phyloP scores from a whole-genome alignment of 1,284 basidiomycete species.

The Chalciporus sp. region DNA sequence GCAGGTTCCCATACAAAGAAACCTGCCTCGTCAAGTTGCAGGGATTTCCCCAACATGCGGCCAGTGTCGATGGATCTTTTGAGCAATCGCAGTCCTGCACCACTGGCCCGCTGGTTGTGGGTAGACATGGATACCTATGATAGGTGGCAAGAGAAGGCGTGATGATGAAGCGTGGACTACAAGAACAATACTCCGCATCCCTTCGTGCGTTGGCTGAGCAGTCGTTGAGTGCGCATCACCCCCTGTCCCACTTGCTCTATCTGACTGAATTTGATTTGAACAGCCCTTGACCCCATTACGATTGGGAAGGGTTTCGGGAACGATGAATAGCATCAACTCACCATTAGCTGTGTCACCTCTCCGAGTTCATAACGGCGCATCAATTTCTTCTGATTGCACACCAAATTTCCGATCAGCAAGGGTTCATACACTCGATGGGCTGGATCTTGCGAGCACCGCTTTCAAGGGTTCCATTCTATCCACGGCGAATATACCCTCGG shows the following conservation, averaged over 20 bases:
- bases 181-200: neutral
- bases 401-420: conserved; percentile 58
- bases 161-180: neutral
- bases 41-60: too few species aligned
- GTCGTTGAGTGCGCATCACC: conserved; percentile 37
- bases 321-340: conserved; percentile 47
- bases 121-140: too few species aligned
- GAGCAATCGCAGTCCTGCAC: too few species aligned
- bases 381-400: conserved; percentile 60
- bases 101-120: too few species aligned
- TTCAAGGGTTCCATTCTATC: conserved; percentile 64
- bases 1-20: too few species aligned
- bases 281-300: conserved; percentile 56
- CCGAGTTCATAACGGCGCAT: conserved; percentile 74
- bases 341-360: conserved; percentile 57
- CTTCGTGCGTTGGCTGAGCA: conserved; percentile 20
- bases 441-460: conserved; percentile 58
- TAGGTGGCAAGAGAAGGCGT: conserved; percentile 3
- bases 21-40: too few species aligned
- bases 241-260: conserved; percentile 12
- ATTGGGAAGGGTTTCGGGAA: conserved; percentile 55
- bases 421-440: conserved; percentile 60
- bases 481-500: conserved; percentile 57
- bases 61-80: too few species aligned
- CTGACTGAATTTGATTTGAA: conserved; percentile 19